Percentiles rank a stretch among this genome's conserved stretches.
Conservation (phyloP, 2,329 filamentous ascomycete genomes). For the Colletotrichum falcatum region DNA sequence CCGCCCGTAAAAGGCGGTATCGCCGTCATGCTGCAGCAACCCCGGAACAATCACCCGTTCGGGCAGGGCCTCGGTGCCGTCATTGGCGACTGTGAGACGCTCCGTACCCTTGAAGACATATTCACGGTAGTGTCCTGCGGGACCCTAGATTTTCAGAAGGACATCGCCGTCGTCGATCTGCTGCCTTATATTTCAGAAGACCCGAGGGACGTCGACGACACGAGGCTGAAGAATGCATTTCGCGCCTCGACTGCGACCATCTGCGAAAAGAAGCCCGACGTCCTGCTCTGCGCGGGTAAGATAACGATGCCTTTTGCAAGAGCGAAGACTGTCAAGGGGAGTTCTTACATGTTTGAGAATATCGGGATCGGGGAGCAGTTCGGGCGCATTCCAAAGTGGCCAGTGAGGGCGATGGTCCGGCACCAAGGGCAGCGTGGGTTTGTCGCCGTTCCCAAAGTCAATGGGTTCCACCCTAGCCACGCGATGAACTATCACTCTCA, state of each 20-base stretch:
- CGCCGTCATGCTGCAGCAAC: constrained; percentile 41
- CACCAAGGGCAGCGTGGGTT: not conserved
- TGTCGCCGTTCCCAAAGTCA: constrained; percentile 33
- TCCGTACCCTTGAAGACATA: constrained; percentile 31
- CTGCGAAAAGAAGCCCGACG: not conserved
- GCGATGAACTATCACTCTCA: constrained; percentile 41
- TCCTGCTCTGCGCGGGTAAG: constrained; percentile 3
- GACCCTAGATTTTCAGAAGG: not conserved
- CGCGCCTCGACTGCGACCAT: not conserved
- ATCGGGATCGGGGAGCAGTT: not conserved
- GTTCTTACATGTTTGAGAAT: not conserved
- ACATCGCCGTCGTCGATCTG: not conserved
- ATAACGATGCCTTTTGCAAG: not conserved
- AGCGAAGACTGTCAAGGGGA: not conserved
- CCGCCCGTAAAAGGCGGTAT: constrained; percentile 41
- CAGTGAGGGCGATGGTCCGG: not conserved
- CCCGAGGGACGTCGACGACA: not conserved
- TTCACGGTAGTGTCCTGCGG: constrained; percentile 33
- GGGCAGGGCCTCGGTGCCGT: constrained; percentile 39
- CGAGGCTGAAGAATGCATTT: not conserved
- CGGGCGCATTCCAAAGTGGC: not conserved
- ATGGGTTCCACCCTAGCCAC: constrained; percentile 42
- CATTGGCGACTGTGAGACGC: constrained; percentile 40
- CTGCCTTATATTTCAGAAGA: not conserved
- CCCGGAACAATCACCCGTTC: constrained; percentile 41